A percentile compares a stretch with the other conserved stretches of the same genome.
Evolutionary conservation across 129 eudicot genomes (phyloP).

Genomic region (Lactuca sativa): DNA sequence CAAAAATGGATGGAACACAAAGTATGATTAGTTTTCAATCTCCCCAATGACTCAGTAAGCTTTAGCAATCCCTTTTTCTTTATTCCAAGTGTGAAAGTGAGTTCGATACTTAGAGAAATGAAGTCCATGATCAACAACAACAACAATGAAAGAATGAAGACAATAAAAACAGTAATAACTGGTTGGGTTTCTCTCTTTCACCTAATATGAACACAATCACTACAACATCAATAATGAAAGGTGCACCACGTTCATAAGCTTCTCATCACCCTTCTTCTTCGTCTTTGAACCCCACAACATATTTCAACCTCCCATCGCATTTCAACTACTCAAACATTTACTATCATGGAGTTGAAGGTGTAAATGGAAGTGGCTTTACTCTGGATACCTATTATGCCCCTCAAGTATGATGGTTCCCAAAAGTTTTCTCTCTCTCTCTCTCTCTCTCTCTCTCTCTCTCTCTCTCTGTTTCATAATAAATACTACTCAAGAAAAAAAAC

Average conservation of each 20-base stretch:
- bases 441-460: too few relatives aligned
- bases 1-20: conserved; percentile 44
- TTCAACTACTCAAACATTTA: conserved; percentile 50
- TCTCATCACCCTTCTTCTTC: conserved; percentile 19
- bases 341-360: conserved; percentile 46
- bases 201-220: conserved; percentile 54
- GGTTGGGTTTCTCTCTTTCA: conserved; percentile 88
- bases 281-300: conserved; percentile 42
- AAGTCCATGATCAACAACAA: conserved; percentile 52
- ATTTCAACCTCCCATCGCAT: conserved; percentile 44
- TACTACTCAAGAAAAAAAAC: too few relatives aligned
- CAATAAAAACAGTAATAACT: conserved; percentile 36
- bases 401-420: conserved; percentile 72
- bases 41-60: conserved; percentile 61
- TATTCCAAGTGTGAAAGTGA: conserved; percentile 40
- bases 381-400: conserved; percentile 65
- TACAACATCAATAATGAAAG: conserved; percentile 38
- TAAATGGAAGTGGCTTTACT: conserved; percentile 42
- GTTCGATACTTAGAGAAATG: conserved; percentile 40
- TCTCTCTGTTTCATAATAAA: too few relatives aligned
- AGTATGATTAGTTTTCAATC: conserved; percentile 30
- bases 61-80: conserved; percentile 34
- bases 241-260: conserved; percentile 21
- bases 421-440: too few relatives aligned
- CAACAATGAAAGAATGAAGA: conserved; percentile 24